Conservation (phyloP, 2,329 filamentous ascomycete genomes). For the Colletotrichum incanum region DNA sequence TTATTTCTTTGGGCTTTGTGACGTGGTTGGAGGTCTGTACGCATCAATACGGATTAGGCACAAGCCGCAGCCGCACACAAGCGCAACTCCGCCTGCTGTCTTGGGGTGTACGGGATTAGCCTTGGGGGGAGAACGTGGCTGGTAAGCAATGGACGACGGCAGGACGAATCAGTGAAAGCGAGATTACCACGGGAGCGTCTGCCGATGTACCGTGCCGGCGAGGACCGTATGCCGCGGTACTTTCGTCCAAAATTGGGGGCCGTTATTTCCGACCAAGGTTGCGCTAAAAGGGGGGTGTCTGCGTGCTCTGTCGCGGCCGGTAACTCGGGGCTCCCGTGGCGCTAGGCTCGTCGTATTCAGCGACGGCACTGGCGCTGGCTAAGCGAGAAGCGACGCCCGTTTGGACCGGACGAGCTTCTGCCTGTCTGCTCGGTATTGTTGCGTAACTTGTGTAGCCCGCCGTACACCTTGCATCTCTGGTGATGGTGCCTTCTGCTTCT, state of each 20-base stretch:
- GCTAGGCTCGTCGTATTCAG: slow-evolving; percentile 3
- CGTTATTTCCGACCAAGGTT: slow-evolving; percentile 2
- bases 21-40: neutral
- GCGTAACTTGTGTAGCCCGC: neutral
- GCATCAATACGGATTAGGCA: neutral
- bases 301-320: neutral
- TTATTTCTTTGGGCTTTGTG: neutral
- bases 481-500: neutral
- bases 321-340: slow-evolving; percentile 21
- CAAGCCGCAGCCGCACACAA: slow-evolving; percentile 1
- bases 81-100: neutral
- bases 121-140: slow-evolving; percentile 6
- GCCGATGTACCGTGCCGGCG: neutral
- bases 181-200: too few species aligned
- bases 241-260: slow-evolving; percentile 1
- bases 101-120: neutral
- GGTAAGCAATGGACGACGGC: neutral
- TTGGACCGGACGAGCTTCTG: neutral
- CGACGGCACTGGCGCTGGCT: neutral
- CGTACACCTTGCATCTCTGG: too few species aligned
- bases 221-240: neutral
- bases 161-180: neutral
- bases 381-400: slow-evolving; percentile 1
- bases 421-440: neutral
- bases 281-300: neutral